These are phyloP conservation scores for Auricularia sp. DNA, from an alignment of 768 basidiomycete species.

Conservation along the genomic window DNA sequence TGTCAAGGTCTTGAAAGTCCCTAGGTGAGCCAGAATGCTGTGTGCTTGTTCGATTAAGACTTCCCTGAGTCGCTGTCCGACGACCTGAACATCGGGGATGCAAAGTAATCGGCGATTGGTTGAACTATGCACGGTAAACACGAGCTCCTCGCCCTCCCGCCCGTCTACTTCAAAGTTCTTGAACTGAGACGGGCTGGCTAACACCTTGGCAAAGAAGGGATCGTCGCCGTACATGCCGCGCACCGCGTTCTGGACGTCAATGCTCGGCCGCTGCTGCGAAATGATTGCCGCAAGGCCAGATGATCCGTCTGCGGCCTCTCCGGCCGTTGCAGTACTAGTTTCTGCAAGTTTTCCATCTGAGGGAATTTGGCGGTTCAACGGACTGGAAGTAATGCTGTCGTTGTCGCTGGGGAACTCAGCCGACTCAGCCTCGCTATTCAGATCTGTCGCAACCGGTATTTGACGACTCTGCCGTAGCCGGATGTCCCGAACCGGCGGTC, in stretches of 20 bases:
- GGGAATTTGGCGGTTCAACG: too few relatives aligned
- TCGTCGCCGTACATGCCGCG: not conserved
- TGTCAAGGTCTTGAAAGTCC: constrained; percentile 16
- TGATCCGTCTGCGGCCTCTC: too few relatives aligned
- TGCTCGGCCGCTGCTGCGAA: not conserved
- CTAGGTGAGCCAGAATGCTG: constrained; percentile 30
- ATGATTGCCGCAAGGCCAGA: not conserved
- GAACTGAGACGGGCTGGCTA: not conserved
- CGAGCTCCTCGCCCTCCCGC: not conserved
- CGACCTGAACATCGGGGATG: constrained; percentile 6
- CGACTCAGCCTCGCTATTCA: too few relatives aligned
- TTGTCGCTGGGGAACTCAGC: too few relatives aligned
- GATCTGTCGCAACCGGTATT: too few relatives aligned
- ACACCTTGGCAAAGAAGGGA: constrained; percentile 2
- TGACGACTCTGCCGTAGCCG: too few relatives aligned
- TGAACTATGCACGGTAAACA: not conserved
- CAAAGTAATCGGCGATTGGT: not conserved
- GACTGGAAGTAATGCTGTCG: too few relatives aligned
- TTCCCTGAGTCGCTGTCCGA: not conserved
- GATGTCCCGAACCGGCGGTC: too few relatives aligned
- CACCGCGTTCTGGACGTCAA: not conserved
- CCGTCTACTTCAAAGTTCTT: constrained; percentile 6
- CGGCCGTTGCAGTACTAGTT: too few relatives aligned
- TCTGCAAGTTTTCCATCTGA: too few relatives aligned
- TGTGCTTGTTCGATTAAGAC: constrained; percentile 17